Evolutionary conservation across 345 rosid genomes (phyloP).

Genomic region (Psidium guajava): DNA sequence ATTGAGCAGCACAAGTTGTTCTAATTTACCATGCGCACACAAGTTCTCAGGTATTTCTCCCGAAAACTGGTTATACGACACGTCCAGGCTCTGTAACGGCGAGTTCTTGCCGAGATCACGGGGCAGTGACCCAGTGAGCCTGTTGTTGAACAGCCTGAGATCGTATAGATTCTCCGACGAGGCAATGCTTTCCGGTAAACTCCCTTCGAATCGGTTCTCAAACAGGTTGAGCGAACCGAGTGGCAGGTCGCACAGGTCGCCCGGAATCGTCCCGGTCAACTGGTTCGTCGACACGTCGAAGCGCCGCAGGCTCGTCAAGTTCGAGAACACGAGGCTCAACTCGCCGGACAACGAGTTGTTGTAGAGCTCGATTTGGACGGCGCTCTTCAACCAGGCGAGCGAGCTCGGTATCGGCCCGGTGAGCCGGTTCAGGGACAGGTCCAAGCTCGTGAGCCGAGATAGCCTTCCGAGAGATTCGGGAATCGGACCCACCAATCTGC

Average conservation of each 20-base stretch:
- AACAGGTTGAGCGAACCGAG: conserved; percentile 56
- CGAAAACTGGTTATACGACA: conserved; percentile 54
- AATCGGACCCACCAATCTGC: conserved; percentile 44
- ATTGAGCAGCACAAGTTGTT: conserved; percentile 46
- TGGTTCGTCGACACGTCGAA: conserved; percentile 64
- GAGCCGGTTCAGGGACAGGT: conserved; percentile 40
- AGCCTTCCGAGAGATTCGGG: conserved; percentile 31
- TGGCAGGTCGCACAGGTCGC: conserved; percentile 39
- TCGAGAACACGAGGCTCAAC: conserved; percentile 38
- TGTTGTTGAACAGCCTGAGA: conserved; percentile 65
- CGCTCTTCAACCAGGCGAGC: conserved; percentile 28
- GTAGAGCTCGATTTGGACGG: conserved; percentile 63
- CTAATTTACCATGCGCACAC: conserved; percentile 40
- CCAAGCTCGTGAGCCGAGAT: conserved; percentile 31
- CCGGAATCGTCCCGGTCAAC: conserved; percentile 52
- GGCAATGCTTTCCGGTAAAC: conserved; percentile 53
- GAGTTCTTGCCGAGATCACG: conserved; percentile 55
- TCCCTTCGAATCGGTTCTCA: conserved; percentile 61
- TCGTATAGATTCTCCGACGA: conserved; percentile 41
- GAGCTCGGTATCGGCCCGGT: conserved; percentile 61
- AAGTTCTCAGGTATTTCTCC: conserved; percentile 52
- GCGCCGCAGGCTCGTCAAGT: conserved; percentile 31
- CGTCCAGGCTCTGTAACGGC: conserved; percentile 32
- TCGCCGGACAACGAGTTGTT: conserved; percentile 60
- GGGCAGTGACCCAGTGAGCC: conserved; percentile 54